Evolutionary conservation across 2,329 filamentous ascomycete genomes (phyloP).

Genomic region (Tothia fuscella): DNA sequence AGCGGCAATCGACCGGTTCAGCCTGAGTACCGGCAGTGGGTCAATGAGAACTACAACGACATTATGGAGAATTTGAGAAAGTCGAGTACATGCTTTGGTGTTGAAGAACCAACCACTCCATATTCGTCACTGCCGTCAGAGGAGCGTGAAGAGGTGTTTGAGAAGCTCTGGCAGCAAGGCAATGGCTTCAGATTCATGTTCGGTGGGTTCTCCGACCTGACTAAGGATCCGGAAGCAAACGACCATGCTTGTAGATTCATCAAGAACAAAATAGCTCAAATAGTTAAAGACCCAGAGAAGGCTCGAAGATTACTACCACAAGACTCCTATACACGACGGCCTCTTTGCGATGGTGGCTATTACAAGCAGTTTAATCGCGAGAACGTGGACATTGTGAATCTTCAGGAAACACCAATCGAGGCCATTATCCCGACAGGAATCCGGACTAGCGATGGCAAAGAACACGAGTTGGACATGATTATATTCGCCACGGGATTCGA

Average conservation of each 20-base stretch:
- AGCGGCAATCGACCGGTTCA: constrained; percentile 12
- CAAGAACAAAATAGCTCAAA: constrained; percentile 17
- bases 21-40: constrained; percentile 31
- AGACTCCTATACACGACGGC: constrained; percentile 7
- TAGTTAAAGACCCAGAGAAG: constrained; percentile 41
- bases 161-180: constrained; percentile 22
- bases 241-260: constrained; percentile 17
- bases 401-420: constrained; percentile 31
- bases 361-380: constrained; percentile 20
- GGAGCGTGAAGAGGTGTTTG: constrained; percentile 14
- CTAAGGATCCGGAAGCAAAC: constrained; percentile 17
- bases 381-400: constrained; percentile 43
- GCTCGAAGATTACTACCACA: constrained; percentile 36
- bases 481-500: constrained; percentile 36
- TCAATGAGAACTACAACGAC: constrained; percentile 34
- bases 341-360: constrained; percentile 11
- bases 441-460: constrained; percentile 27
- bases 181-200: constrained; percentile 22
- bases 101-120: constrained; percentile 4
- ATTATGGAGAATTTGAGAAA: constrained; percentile 8
- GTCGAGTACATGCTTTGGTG: background rate
- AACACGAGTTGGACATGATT: constrained; percentile 29
- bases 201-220: constrained; percentile 16
- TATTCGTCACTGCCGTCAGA: constrained; percentile 5
- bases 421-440: constrained; percentile 26